Evolutionary conservation across 192 early-diverging fungal species (phyloP), one percentile per base, ranked within the genome.

Genomic region (Coemansia erecta): DNA sequence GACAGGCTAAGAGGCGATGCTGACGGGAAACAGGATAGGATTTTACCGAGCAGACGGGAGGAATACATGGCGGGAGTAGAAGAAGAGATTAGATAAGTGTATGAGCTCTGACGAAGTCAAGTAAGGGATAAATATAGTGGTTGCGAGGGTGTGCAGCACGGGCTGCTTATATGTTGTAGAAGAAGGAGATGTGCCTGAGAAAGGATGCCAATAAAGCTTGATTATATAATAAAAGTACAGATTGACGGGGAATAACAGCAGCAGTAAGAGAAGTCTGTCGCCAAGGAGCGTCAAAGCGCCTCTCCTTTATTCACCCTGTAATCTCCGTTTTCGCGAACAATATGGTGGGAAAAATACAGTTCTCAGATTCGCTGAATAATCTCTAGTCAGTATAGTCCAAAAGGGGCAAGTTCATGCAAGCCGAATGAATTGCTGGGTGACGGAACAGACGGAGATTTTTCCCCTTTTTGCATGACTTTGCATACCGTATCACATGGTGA

Each of bases 371-470:
- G 26, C 26, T 26, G 26, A 4, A 6, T 4, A 23, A 10, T 8
- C 5, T 48, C 21, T 48, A 10, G 46, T 23, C 21, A 17, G 22
- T 24, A 48, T 9, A 2, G 12, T 10, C 46, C 21, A 48, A 48
- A 24, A 22, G 15, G 24, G 24, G 24, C 2, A 13, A 8, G 22
- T 48, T 48, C 24, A 48, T 48, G 46, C 46, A 48, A 48, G 46
- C 3, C 22, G 8, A 10, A 15, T 8, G 44, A 23, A 24, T 48
- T 48, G 21, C 24, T 14, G 21, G 10, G 8, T 24, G 13, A 48
- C 46, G 46, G 46, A 48, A 48, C 24, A 23, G 21, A 48, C 46
- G 46, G 46, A 23, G 46, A 48, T 23, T 48, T 48, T 23, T 26
- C 26, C 10, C 1, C 46, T 23, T 23, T 24, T 14, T 24, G 19